Percentiles rank a stretch among this genome's conserved stretches.
Conservation (phyloP, 2,329 filamentous ascomycete genomes). For the Hawksworthiomyces lignivorus region DNA sequence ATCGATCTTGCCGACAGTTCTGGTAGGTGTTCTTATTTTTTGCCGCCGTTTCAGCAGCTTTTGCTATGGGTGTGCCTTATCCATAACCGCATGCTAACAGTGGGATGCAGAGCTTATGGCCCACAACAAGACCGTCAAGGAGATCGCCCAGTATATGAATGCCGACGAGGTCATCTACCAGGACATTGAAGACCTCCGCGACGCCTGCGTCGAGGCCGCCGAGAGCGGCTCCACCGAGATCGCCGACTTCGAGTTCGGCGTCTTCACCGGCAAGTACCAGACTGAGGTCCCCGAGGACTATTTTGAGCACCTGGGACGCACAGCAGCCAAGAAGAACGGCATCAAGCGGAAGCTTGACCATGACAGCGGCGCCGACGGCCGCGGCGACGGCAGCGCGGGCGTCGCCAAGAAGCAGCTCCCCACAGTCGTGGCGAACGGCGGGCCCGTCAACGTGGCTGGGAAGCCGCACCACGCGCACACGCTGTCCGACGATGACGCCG, state of each 20-base stretch:
- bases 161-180: conserved; percentile 50
- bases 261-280: conserved; percentile 82
- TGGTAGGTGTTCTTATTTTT: too few species aligned
- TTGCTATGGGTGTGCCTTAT: too few species aligned
- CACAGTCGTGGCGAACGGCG: too few species aligned
- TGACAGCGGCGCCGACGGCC: too few species aligned
- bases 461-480: too few species aligned
- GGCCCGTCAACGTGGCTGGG: too few species aligned
- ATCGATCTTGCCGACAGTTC: conserved; percentile 37
- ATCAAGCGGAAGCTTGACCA: too few species aligned
- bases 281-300: conserved; percentile 74
- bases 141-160: conserved; percentile 36
- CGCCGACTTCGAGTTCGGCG: conserved; percentile 73
- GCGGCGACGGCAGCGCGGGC: too few species aligned
- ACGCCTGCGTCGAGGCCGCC: conserved; percentile 66
- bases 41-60: conserved; percentile 7
- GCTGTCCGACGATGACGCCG: too few species aligned
- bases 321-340: too few species aligned
- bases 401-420: too few species aligned
- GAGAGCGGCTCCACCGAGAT: conserved; percentile 35
- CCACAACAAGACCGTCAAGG: conserved; percentile 25
- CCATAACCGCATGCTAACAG: too few species aligned
- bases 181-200: conserved; percentile 66
- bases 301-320: conserved; percentile 74
- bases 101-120: conserved; percentile 17